Base-by-base conservation (phyloP, 805 yeast species). In the Cyberlindnera mrakii region DNA sequence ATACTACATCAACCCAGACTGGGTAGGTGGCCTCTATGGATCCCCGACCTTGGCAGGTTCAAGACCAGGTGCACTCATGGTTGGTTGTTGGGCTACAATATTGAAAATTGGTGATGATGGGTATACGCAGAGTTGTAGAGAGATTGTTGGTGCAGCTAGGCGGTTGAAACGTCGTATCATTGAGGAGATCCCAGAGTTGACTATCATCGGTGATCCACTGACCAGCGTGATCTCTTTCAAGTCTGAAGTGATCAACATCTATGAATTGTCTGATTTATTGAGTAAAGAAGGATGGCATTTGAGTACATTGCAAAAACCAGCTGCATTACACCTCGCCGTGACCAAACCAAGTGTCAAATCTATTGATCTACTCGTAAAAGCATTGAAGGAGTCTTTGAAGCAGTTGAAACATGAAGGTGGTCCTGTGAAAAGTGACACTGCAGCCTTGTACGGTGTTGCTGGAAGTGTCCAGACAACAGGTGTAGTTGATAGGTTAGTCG, bases 41-140 rank as follows among this genome's bases (percentile, higher is more conserved):
- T 87, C 96, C 0, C 97, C 98, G 2, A 93, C 98, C 0, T 67
- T 93, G 39, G 97, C 98, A 0, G 99, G 99, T 2, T 86, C 96
- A 10, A 76, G 98, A 50, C 98, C 98, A 0, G 99, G 99, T 38
- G 97, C 98, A 0, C 69, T 91, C 30, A 85, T 89, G 73, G 98
- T 85, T n/a, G 98, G 97, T 0, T 90, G 98, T 62, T 93, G 98
- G 97, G 95, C 96, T 0, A 89, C 97, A 0, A 66, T 91, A 74
- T 66, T 91, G 36, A 72, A 74, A 49, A 71, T 90, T 43, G 99
- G 99, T 33, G 79, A 77, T 43, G 76, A 77, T n/a, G 98, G 98
- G 1, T 91, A 91, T 62, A 70, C 63, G 6, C 60, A 80, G 47
- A 73, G 82, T 2, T 82, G 96, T 49, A 64, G 61, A 43, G 79